Evolutionary conservation across 768 basidiomycete genomes (phyloP).

Genomic region (Pholiota molesta): DNA sequence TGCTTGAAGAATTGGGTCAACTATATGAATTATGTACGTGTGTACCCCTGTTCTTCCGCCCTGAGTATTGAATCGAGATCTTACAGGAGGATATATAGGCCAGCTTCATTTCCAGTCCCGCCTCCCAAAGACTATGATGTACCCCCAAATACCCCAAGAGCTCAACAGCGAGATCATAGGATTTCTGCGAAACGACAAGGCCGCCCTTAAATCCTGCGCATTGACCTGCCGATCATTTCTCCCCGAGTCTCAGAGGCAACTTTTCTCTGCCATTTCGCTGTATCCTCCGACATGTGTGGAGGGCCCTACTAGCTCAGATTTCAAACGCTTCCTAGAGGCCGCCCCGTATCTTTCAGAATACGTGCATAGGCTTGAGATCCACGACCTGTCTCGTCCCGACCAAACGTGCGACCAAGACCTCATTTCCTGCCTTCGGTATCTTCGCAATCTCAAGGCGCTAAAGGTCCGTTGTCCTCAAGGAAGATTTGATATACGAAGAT

Average conservation of each 20-base stretch:
- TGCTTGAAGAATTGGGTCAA: no score
- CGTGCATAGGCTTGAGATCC: background rate
- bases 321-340: background rate
- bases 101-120: background rate
- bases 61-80: background rate
- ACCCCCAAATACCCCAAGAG: slow-evolving; percentile 5
- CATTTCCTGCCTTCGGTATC: slow-evolving; percentile 5
- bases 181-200: slow-evolving; percentile 4
- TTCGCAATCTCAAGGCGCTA: slow-evolving; percentile 9
- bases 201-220: slow-evolving; percentile 11
- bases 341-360: slow-evolving; percentile 1
- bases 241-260: slow-evolving; percentile 4
- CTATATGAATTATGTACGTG: no score
- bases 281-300: background rate
- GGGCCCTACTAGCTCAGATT: background rate
- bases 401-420: background rate
- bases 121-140: background rate
- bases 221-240: slow-evolving; percentile 10
- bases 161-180: slow-evolving; percentile 9
- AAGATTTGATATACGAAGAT: background rate
- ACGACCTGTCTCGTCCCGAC: background rate
- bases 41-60: background rate
- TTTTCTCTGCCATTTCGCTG: slow-evolving; percentile 8
- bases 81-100: background rate
- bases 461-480: slow-evolving; percentile 2